Evolutionary conservation across 306 rosid species (phyloP), one percentile per base, ranked within the genome.

Genomic region (Inga laurina): DNA sequence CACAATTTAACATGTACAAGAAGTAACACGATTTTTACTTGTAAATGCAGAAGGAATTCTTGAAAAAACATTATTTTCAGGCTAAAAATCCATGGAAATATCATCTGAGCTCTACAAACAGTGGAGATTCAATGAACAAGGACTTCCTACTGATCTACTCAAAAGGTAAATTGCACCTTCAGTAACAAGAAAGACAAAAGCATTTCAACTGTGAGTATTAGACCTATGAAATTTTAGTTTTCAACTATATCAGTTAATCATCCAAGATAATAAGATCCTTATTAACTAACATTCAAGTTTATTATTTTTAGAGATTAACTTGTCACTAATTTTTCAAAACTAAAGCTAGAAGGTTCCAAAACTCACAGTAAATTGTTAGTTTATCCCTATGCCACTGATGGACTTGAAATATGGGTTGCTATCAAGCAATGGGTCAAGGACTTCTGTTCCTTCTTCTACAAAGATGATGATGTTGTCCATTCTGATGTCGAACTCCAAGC

Each of bases 71-170:
- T 45, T 92, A 79, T 85, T 86, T 85, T 86, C 97, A 15, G 90
- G 94, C 9, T 88, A 86, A 81, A 39, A 82, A 39, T 94, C 92
- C 74, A 92, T 94, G 98, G 88, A 90, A 68, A 57, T 94, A 72
- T 86, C 91, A 13, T 88, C 93, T 52, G 88, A 84, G 76, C 88
- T 90, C 34, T 94, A 94, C 81, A 92, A 86, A 79, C 90, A 89
- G 56, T 94, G 98, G 98, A 88, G 87, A 74, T 92, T 92, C 76
- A 76, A 76, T 79, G 87, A 91, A 66, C 92, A 94, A 82, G 93
- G 90, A 83, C 97, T 94, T 74, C 98, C 97, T 13, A 90, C 89
- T 41, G 93, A 92, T 88, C 93, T 92, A 57, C 77, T 94, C 27
- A 86, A 88, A 81, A 89, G 97, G 98, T 91, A 24, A 13, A 44